These are phyloP conservation scores for Penicillium antarcticum DNA, from an alignment of 495 filamentous ascomycete species.

Conservation along the genomic window DNA sequence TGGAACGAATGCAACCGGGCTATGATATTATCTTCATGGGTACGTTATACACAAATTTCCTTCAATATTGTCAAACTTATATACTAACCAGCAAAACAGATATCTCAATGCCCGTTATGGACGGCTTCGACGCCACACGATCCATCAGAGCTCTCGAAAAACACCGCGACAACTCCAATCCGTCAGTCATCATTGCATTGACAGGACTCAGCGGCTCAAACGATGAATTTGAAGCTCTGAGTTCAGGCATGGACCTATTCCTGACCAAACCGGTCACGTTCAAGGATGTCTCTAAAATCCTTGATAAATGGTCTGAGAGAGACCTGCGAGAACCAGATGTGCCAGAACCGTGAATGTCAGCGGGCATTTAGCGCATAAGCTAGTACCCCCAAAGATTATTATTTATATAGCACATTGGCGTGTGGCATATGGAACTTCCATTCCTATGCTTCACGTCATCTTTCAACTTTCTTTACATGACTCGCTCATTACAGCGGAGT, in stretches of 20 bases:
- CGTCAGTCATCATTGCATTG: conserved; percentile 60
- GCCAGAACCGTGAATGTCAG: not conserved
- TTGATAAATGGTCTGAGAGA: conserved; percentile 40
- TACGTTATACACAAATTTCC: not conserved
- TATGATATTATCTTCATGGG: conserved; percentile 56
- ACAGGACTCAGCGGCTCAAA: conserved; percentile 60
- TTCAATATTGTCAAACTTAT: not conserved
- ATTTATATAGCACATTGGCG: no score
- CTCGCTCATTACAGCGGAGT: not conserved
- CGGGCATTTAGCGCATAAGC: no score
- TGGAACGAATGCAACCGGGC: conserved; percentile 27
- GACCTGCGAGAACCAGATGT: not conserved
- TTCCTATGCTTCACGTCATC: no score
- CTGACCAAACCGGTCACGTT: conserved; percentile 65
- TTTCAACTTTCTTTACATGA: no score
- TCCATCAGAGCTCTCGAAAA: conserved; percentile 60
- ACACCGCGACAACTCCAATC: conserved; percentile 18
- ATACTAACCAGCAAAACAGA: conserved; percentile 27
- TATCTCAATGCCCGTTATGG: conserved; percentile 72
- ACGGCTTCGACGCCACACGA: conserved; percentile 66
- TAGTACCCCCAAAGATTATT: no score
- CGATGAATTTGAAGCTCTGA: conserved; percentile 63
- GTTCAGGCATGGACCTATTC: conserved; percentile 65
- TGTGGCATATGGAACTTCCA: not conserved
- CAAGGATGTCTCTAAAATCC: conserved; percentile 40